Evolutionary conservation across 2,329 filamentous ascomycete genomes (phyloP).

Genomic region (Penicillium italicum): DNA sequence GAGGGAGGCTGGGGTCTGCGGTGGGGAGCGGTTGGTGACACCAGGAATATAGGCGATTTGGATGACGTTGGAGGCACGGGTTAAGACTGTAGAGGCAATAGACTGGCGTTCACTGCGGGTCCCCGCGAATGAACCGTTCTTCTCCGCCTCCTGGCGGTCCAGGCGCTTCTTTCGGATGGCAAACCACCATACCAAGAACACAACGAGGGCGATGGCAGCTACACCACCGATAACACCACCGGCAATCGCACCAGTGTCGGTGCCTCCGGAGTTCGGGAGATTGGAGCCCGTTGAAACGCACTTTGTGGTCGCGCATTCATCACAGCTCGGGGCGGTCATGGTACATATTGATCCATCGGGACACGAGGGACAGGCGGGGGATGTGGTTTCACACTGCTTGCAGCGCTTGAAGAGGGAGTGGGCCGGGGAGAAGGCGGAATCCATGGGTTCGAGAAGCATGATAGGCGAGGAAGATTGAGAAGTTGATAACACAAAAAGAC

Average conservation of each 20-base stretch:
- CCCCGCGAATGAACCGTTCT: conserved; percentile 51
- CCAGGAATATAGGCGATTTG: conserved; percentile 99
- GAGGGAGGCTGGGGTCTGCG: conserved; percentile 73
- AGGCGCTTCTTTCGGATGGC: conserved; percentile 73
- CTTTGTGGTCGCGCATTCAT: conserved; percentile 55
- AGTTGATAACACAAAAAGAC: background rate
- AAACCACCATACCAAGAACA: conserved; percentile 83
- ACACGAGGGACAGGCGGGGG: conserved; percentile 61
- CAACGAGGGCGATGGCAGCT: conserved; percentile 66
- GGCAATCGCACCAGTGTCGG: conserved; percentile 79
- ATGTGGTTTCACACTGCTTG: conserved; percentile 51
- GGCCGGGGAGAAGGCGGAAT: conserved; percentile 21
- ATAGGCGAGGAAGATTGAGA: conserved; percentile 9
- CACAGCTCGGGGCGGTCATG: conserved; percentile 57
- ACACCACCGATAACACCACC: conserved; percentile 88
- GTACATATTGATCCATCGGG: conserved; percentile 55
- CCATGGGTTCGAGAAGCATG: conserved; percentile 28
- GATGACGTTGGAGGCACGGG: conserved; percentile 96
- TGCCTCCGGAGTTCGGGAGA: conserved; percentile 39
- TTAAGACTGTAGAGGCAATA: conserved; percentile 91
- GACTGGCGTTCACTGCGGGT: conserved; percentile 69
- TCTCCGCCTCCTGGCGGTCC: conserved; percentile 56
- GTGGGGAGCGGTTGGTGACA: conserved; percentile 85
- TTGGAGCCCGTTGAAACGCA: conserved; percentile 33
- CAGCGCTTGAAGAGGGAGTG: conserved; percentile 45